phyloP scores from a whole-genome alignment of 352 stramenopile species.

The Pythium aquatile region DNA sequence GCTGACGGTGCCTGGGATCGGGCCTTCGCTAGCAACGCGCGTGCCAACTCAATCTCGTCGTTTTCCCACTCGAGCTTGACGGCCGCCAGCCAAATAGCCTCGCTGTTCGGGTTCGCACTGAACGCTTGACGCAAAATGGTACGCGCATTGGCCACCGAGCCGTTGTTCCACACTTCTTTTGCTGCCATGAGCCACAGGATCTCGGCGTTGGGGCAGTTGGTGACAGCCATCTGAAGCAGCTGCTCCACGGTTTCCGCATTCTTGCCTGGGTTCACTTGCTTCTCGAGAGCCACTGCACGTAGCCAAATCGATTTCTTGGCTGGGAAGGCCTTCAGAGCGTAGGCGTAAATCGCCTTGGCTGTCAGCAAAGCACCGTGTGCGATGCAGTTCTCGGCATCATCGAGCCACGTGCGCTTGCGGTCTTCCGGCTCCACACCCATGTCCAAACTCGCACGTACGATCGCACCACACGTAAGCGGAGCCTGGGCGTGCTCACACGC shows the following conservation, averaged over 20 bases:
- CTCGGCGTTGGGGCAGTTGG: slow-evolving; percentile 92
- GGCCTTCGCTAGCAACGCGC: slow-evolving; percentile 75
- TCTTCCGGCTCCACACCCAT: slow-evolving; percentile 97
- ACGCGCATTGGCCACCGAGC: slow-evolving; percentile 92
- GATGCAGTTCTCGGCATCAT: slow-evolving; percentile 94
- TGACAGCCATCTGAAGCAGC: slow-evolving; percentile 93
- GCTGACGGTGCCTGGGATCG: slow-evolving; percentile 83
- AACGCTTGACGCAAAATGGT: slow-evolving; percentile 96
- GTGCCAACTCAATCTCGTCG: slow-evolving; percentile 93
- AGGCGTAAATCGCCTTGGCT: slow-evolving; percentile 93
- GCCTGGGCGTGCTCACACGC: slow-evolving; percentile 90
- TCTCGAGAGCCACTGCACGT: slow-evolving; percentile 95
- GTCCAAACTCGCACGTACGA: slow-evolving; percentile 93
- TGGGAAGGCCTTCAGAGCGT: slow-evolving; percentile 88
- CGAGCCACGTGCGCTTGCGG: slow-evolving; percentile 95
- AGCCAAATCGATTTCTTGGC: slow-evolving; percentile 96
- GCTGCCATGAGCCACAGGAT: slow-evolving; percentile 98
- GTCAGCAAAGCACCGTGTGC: slow-evolving; percentile 85
- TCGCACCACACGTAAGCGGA: slow-evolving; percentile 92
- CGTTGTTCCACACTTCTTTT: slow-evolving; percentile 96
- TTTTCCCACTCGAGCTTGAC: slow-evolving; percentile 99
- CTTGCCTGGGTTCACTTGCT: slow-evolving; percentile 87
- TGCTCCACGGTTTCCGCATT: slow-evolving; percentile 76
- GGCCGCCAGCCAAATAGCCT: slow-evolving; percentile 95
- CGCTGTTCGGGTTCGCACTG: slow-evolving; percentile 95